A percentile compares a stretch with the other conserved stretches of the same genome.
Evolutionary conservation across 1,284 basidiomycete genomes (phyloP).

Genomic region (Boletus albobrunnescens): DNA sequence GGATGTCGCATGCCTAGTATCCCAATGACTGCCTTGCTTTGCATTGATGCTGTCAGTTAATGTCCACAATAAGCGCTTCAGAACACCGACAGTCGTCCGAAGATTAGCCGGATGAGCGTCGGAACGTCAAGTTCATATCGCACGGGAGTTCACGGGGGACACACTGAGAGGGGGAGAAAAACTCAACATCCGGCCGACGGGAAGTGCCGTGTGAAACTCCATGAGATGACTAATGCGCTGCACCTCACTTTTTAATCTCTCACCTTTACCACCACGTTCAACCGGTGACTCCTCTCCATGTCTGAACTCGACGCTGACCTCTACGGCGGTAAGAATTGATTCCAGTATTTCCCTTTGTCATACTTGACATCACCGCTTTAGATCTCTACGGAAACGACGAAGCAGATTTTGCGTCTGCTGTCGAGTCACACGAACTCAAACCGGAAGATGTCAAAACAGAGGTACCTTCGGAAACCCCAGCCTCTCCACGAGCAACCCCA

Average conservation of each 20-base stretch:
- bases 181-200: conserved; percentile 17
- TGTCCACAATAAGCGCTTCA: background rate
- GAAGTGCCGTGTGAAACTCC: conserved; percentile 25
- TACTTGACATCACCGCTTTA: conserved; percentile 21
- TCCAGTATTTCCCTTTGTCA: accelerated
- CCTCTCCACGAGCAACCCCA: too few species aligned
- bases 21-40: conserved; percentile 21
- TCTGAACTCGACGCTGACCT: conserved; percentile 82
- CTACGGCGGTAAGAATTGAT: conserved; percentile 60
- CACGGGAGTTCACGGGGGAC: background rate
- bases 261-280: conserved; percentile 39
- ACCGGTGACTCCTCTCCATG: conserved; percentile 42
- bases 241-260: conserved; percentile 27
- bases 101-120: background rate
- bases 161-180: too few species aligned
- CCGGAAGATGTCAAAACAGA: conserved; percentile 23
- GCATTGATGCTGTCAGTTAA: conserved; percentile 12
- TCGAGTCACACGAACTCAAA: conserved; percentile 36
- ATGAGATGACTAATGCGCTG: conserved; percentile 28
- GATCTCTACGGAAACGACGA: conserved; percentile 81
- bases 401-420: conserved; percentile 49
- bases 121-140: background rate
- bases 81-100: background rate
- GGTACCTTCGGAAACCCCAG: conserved; percentile 8
- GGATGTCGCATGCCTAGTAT: conserved; percentile 25